Evolutionary conservation across 257 asterid genomes (phyloP).

Genomic region (Gynochthodes officinalis): DNA sequence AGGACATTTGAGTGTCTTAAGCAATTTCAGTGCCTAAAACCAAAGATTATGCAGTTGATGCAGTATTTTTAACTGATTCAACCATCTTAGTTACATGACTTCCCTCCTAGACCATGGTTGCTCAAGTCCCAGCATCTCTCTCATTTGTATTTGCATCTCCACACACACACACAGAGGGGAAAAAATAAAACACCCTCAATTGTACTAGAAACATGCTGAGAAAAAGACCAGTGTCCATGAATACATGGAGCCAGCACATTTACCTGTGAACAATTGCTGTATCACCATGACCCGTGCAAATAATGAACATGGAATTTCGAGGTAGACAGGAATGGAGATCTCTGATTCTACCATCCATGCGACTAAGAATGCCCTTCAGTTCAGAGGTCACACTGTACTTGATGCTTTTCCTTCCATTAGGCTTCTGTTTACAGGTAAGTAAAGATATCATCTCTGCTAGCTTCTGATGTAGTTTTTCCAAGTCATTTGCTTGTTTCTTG

Average conservation of each 20-base stretch:
- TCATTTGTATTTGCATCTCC: neutral
- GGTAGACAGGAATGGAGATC: conserved; percentile 71
- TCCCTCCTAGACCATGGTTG: neutral
- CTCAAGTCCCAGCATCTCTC: neutral
- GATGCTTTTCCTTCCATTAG: conserved; percentile 46
- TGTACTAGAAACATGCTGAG: neutral
- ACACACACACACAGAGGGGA: neutral
- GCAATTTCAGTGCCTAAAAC: neutral
- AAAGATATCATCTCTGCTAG: conserved; percentile 90
- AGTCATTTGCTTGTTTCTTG: conserved; percentile 67
- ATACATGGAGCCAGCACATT: conserved; percentile 12
- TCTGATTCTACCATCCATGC: conserved; percentile 55
- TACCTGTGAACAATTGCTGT: conserved; percentile 83
- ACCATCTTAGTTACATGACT: neutral
- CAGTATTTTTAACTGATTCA: neutral
- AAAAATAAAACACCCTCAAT: too few relatives aligned
- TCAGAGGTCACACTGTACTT: conserved; percentile 55
- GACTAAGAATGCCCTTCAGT: conserved; percentile 65
- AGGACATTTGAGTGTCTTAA: neutral
- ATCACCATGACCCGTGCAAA: conserved; percentile 96
- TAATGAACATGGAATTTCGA: conserved; percentile 69
- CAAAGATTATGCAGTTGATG: neutral
- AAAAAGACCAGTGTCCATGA: neutral
- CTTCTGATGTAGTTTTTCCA: conserved; percentile 49
- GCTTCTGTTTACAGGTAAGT: conserved; percentile 62